Base-by-base conservation (phyloP, 2,329 filamentous ascomycete species). In the Thielaviopsis ethacetica region DNA sequence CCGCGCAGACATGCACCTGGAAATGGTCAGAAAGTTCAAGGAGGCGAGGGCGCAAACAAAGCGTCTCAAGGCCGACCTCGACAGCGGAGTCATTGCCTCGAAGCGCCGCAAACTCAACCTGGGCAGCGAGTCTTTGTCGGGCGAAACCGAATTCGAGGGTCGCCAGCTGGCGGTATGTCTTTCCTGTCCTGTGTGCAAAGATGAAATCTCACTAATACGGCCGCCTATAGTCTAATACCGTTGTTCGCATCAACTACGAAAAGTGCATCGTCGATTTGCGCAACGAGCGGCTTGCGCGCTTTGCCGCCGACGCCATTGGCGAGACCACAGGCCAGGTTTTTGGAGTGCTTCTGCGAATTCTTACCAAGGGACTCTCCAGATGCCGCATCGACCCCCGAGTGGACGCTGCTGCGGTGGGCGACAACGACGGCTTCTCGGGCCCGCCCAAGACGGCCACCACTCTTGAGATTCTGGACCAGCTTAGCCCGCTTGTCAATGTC, bases 251-350 rank as follows among this genome's bases (percentile, higher is more conserved):
- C 58, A 96, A 95, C 67, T 85, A 88, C 66, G 85, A 91, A 59
- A 94, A 91, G 69, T 88, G 89, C 61, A 75, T 85, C 6, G 87
- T 96, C 10, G 83, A 87, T 55, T 76, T 95, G 63, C 87, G 91
- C 59, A 95, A 89, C 65, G 79, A 84, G 63, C 81, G 83, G 21
- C 81, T 97, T 2, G 81, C 85, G 57, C 76, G 82, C n/a, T 80
- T 90, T 59, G 88, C 83, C 1, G 77, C 83, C 56, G 81, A 86
- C 57, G 76, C 80, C 34, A 78, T 93, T 21, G 87, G 90, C 52
- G 76, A 83, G 49, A 82, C 80, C 1, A 94, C 91, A 1, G 84
- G 85, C 0, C 78, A 84, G 61, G 82, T 97, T 1, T 97, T 95
- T 67, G 81, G 80, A 44, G 79, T 83, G 15, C 75, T 94, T 19